Base-by-base conservation (phyloP, 352 stramenopile genomes). In the Pythium phragmiticola region DNA sequence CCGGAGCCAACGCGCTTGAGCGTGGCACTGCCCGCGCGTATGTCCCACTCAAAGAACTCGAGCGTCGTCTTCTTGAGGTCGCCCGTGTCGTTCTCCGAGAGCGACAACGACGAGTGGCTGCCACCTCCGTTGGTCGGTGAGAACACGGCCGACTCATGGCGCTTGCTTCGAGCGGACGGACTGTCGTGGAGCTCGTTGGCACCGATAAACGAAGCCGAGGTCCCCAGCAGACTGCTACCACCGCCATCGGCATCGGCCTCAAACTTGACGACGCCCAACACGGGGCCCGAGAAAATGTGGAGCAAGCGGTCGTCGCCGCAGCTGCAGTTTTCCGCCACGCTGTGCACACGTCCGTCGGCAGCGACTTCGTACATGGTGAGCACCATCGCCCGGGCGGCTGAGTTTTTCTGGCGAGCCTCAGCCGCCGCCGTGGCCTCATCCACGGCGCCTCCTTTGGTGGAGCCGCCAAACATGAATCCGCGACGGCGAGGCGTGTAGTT, bases 41-140 rank as follows among this genome's bases (percentile, higher is more conserved):
- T 28, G 2, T 70, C 72, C 84, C 84, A 93, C 17, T 88, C 77
- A 47, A 90, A 93, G 37, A 93, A 93, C 39, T 93, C 84, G 23
- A 93, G 59, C 26, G 72, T 83, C 0, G 78, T 81, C 41, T 76
- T 86, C 39, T 76, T 84, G 9, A 90, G 30, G 30, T 88, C 79
- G 42, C 70, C 77, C 1, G 72, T 67, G 9, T 68, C 55, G 36
- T 60, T 65, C 11, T 68, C 59, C 0, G 59, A 16, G 7, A 57
- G 14, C 17, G 66, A 65, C 4, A 72, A 48, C n/a, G 65, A 75
- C 47, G 70, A 52, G 28, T 70, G 33, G 39, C 60, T 43, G 66
- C 68, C 60, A 61, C 63, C 12, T 42, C 68, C 14, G 23, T 66
- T 74, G 7, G 84, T 84, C 1, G 73, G 48, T 16, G 72, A 70